These are phyloP conservation scores for Ophiostoma montium DNA, from an alignment of 2,329 filamentous ascomycete species.

Conservation along the genomic window DNA sequence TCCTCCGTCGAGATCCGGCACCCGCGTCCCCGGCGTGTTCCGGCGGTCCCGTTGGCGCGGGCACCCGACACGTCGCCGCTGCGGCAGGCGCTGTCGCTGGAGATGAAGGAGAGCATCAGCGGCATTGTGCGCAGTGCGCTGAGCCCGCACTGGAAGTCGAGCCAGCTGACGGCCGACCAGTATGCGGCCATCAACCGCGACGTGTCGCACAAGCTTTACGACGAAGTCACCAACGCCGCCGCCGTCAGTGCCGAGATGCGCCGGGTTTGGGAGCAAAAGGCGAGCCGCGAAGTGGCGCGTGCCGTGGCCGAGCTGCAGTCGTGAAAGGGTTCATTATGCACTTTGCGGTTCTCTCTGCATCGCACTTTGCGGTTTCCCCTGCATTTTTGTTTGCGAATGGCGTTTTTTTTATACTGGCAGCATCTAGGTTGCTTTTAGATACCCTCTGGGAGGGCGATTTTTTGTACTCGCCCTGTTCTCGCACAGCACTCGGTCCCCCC, in stretches of 20 bases:
- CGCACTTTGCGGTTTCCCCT: neutral
- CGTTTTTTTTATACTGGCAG: constrained; percentile 2
- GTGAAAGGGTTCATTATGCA: constrained; percentile 18
- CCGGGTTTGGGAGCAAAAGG: constrained; percentile 61
- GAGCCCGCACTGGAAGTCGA: constrained; percentile 68
- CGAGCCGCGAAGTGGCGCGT: constrained; percentile 62
- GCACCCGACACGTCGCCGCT: constrained; percentile 53
- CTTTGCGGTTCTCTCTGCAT: neutral
- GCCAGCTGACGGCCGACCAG: constrained; percentile 71
- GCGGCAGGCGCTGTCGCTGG: constrained; percentile 52
- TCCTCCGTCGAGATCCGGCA: constrained; percentile 35
- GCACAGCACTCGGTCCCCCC: too few species aligned
- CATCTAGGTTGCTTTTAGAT: constrained; percentile 3
- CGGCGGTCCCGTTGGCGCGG: constrained; percentile 27
- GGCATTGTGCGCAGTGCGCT: constrained; percentile 74
- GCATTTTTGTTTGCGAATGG: constrained; percentile 1
- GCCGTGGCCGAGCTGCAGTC: constrained; percentile 48
- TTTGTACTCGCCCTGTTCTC: neutral
- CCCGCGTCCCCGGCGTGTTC: constrained; percentile 34
- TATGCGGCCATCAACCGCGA: constrained; percentile 87
- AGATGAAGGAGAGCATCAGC: constrained; percentile 78
- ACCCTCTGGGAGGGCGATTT: constrained; percentile 1
- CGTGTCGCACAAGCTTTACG: constrained; percentile 80
- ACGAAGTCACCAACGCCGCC: constrained; percentile 40
- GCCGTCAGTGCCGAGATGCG: constrained; percentile 51